These are phyloP conservation scores for Mycena venus DNA, from an alignment of 768 basidiomycete species.

Conservation along the genomic window DNA sequence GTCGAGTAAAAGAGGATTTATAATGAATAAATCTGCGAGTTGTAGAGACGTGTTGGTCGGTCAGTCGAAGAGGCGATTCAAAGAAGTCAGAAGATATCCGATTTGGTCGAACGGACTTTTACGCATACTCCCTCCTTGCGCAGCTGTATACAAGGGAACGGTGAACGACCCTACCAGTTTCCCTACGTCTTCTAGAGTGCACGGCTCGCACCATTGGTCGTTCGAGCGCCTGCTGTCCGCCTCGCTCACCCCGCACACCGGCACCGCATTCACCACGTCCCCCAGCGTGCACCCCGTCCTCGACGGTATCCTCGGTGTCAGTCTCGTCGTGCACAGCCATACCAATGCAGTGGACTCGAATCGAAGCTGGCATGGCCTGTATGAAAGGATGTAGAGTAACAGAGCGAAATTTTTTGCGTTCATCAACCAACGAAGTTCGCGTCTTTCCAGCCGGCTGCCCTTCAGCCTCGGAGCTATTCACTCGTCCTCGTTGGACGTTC, in stretches of 20 bases:
- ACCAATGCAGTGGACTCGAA: conserved; percentile 62
- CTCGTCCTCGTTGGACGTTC: too few relatives aligned
- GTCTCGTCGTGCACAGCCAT: conserved; percentile 94
- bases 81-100: too few relatives aligned
- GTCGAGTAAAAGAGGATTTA: too few relatives aligned
- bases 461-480: too few relatives aligned
- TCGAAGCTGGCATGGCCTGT: background rate
- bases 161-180: conserved; percentile 96
- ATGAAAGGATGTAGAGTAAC: conserved; percentile 11
- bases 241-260: conserved; percentile 88
- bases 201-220: conserved; percentile 93
- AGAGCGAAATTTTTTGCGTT: too few relatives aligned
- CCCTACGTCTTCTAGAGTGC: conserved; percentile 82
- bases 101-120: too few relatives aligned
- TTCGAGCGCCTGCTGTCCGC: conserved; percentile 96
- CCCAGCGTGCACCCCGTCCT: conserved; percentile 84
- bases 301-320: conserved; percentile 90
- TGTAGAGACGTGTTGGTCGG: too few relatives aligned
- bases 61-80: too few relatives aligned
- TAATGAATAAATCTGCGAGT: too few relatives aligned
- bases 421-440: too few relatives aligned
- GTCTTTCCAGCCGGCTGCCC: too few relatives aligned
- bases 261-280: conserved; percentile 86
- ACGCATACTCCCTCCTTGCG: background rate
- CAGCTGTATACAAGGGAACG: conserved; percentile 90